phyloP scores from a whole-genome alignment of 306 rosid genomes.

The Acacia acuminata region DNA sequence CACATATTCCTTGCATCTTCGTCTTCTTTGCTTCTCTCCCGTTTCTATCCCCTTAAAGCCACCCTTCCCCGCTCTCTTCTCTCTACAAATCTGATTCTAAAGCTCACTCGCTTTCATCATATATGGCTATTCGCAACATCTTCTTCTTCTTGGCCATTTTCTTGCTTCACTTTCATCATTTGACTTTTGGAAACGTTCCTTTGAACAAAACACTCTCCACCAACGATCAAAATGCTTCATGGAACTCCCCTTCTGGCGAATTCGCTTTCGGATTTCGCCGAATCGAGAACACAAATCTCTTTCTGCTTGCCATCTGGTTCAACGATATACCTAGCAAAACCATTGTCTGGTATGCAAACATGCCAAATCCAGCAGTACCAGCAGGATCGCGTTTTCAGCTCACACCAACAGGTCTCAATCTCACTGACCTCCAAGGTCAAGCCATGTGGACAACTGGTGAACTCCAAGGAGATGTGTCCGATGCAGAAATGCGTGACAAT shows the following conservation, averaged over 20 bases:
- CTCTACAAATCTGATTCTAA: not conserved
- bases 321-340: slow-evolving; percentile 41
- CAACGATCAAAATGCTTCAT: not conserved
- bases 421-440: slow-evolving; percentile 25
- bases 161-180: not conserved
- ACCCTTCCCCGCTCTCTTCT: not conserved
- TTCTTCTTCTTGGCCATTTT: not conserved
- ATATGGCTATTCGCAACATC: slow-evolving; percentile 9
- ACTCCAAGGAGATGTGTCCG: slow-evolving; percentile 2
- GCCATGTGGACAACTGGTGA: slow-evolving; percentile 27
- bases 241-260: slow-evolving; percentile 41
- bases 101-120: not conserved
- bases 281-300: slow-evolving; percentile 8
- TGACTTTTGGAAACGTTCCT: slow-evolving; percentile 7
- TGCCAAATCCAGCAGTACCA: not conserved
- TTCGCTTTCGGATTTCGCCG: slow-evolving; percentile 59
- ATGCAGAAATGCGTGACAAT: slow-evolving; percentile 47
- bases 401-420: slow-evolving; percentile 28
- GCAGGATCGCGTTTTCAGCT: slow-evolving; percentile 39
- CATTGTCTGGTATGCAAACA: slow-evolving; percentile 47
- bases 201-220: slow-evolving; percentile 20
- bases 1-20: too few relatives aligned
- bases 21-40: too few relatives aligned
- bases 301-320: slow-evolving; percentile 55
- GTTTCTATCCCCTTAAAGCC: not conserved